Conservation (phyloP, 1,284 basidiomycete species). For the Takashimella koratensis region DNA sequence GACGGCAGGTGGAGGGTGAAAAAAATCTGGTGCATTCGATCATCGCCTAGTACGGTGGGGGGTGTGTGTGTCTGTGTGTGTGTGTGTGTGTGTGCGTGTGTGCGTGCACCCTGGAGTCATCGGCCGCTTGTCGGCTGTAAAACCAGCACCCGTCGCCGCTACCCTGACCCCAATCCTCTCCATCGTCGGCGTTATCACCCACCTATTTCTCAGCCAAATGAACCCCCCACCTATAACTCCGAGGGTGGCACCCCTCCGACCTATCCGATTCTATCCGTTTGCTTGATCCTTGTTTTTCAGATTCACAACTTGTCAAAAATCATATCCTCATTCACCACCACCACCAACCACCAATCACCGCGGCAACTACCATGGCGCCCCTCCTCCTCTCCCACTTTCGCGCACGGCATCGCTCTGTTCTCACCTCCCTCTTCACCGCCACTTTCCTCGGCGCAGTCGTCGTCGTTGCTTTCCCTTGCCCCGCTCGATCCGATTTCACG, state of each 20-base stretch:
- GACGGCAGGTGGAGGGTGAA: slow-evolving; percentile 4
- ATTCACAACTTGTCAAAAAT: too few species aligned
- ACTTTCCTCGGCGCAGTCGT: slow-evolving; percentile 48
- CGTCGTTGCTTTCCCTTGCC: slow-evolving; percentile 50
- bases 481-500: slow-evolving; percentile 23
- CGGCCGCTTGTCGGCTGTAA: too few species aligned
- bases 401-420: slow-evolving; percentile 44
- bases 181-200: background rate
- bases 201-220: background rate
- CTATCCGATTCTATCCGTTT: too few species aligned
- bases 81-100: too few species aligned
- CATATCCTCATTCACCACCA: too few species aligned
- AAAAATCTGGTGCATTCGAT: background rate
- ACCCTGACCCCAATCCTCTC: background rate
- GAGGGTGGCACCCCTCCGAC: background rate
- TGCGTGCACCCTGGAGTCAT: too few species aligned
- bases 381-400: slow-evolving; percentile 46
- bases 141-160: too few species aligned
- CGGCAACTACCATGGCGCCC: slow-evolving; percentile 40
- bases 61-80: too few species aligned
- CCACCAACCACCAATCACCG: background rate
- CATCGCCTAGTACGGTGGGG: background rate
- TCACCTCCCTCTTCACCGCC: slow-evolving; percentile 48
- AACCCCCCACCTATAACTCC: background rate
- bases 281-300: too few species aligned